Evolutionary conservation across 208 protist genomes (phyloP).

Genomic region (Herpetomonas muscarum): DNA sequence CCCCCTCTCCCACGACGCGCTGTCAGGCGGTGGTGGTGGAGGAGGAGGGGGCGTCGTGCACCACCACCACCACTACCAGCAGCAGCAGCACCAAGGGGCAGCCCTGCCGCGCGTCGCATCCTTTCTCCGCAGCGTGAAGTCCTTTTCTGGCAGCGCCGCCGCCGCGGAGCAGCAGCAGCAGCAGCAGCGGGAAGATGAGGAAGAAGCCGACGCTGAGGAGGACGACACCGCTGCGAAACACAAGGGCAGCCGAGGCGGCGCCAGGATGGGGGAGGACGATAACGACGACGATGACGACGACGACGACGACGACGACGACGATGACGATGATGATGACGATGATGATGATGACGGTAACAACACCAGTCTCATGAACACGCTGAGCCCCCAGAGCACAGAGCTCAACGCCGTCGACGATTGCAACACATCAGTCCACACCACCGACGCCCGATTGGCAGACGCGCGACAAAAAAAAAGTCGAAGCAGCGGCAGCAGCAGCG

Average conservation of each 20-base stretch:
- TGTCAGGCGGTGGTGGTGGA: too few species aligned
- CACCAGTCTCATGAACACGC: too few species aligned
- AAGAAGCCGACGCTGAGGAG: neutral
- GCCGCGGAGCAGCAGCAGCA: neutral
- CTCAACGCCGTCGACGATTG: too few species aligned
- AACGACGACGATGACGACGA: neutral
- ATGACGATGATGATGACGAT: neutral
- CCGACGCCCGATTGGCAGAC: too few species aligned
- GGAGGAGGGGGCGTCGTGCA: too few species aligned
- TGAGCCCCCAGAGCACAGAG: too few species aligned
- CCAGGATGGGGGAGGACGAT: neutral
- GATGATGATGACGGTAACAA: constrained; percentile 7
- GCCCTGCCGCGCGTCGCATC: neutral
- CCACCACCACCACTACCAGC: constrained; percentile 2
- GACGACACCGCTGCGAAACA: neutral
- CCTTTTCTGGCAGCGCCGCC: constrained; percentile 4
- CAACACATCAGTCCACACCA: too few species aligned
- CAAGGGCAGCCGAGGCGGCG: neutral
- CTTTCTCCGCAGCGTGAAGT: too few species aligned
- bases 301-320: neutral
- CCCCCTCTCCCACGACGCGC: too few species aligned
- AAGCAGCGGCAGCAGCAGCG: too few species aligned
- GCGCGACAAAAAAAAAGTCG: too few species aligned
- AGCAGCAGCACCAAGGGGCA: neutral
- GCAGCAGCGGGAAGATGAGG: too few species aligned